phyloP scores from a whole-genome alignment of 495 filamentous ascomycete genomes.

The Pyronema omphalodes region DNA sequence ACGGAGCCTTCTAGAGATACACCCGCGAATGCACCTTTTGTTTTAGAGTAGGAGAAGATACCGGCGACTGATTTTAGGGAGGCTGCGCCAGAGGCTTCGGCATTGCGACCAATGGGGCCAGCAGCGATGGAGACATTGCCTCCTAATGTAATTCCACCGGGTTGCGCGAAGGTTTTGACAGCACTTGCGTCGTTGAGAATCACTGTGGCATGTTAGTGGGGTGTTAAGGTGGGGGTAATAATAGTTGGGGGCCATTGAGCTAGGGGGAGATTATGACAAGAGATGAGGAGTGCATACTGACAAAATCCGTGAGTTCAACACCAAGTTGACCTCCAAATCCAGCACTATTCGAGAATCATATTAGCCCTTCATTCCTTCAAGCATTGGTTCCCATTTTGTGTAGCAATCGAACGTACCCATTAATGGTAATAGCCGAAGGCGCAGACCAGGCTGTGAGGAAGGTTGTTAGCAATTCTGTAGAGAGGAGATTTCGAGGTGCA shows the following conservation, averaged over 20 bases:
- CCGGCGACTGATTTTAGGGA: conserved; percentile 77
- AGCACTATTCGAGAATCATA: conserved; percentile 27
- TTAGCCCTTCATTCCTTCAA: background rate
- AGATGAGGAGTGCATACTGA: conserved; percentile 29
- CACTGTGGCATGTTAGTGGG: conserved; percentile 24
- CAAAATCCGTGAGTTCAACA: conserved; percentile 94
- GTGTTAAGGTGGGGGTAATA: background rate
- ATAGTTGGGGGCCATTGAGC: too few relatives aligned
- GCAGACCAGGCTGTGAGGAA: conserved; percentile 56
- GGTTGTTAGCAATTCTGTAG: background rate
- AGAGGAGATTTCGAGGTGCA: background rate
- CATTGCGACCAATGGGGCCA: conserved; percentile 83
- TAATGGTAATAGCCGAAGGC: conserved; percentile 76
- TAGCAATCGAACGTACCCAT: conserved; percentile 31
- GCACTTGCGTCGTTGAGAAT: conserved; percentile 86
- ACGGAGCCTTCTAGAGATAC: conserved; percentile 84
- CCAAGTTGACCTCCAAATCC: conserved; percentile 95
- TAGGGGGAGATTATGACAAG: background rate
- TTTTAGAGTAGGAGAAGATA: conserved; percentile 75
- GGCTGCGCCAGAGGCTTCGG: conserved; percentile 87
- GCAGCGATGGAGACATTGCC: conserved; percentile 94
- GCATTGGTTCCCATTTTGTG: background rate
- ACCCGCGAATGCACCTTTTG: conserved; percentile 90
- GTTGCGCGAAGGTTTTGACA: conserved; percentile 86
- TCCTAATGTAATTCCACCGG: conserved; percentile 65